Evolutionary conservation across 139 green algal species (phyloP).

Genomic region (Asterochloris sp.): DNA sequence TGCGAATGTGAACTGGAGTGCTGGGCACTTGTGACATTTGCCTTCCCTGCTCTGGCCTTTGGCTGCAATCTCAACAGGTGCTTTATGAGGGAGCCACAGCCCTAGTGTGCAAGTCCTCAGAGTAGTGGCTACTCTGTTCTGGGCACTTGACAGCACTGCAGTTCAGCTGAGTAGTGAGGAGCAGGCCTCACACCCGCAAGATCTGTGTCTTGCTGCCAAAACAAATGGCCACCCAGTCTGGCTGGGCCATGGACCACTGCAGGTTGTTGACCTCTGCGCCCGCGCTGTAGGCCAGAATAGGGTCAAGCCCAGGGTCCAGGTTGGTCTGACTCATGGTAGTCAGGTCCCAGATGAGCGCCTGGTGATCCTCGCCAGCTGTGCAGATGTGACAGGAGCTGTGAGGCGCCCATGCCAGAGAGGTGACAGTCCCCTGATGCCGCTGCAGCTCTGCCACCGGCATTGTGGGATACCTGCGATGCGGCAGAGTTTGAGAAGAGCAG

Average conservation of each 20-base stretch:
- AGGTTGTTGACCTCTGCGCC: constrained; percentile 88
- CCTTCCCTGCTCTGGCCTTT: no score
- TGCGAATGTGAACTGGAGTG: no score
- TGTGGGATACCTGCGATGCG: constrained; percentile 66
- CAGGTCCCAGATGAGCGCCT: constrained; percentile 95
- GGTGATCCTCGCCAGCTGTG: constrained; percentile 73
- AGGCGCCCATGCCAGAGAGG: constrained; percentile 91
- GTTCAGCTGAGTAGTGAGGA: no score
- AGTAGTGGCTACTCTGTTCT: no score
- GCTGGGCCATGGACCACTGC: constrained; percentile 83
- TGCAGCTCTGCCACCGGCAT: constrained; percentile 87
- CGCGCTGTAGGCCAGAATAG: constrained; percentile 92
- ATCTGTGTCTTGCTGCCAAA: constrained; percentile 91
- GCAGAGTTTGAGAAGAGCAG: background rate
- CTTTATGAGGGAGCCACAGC: no score
- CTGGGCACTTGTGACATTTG: no score
- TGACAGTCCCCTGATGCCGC: constrained; percentile 78
- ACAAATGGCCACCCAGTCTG: constrained; percentile 91
- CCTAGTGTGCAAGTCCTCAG: no score
- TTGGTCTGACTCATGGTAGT: constrained; percentile 44
- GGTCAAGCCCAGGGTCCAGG: constrained; percentile 59
- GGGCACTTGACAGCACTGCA: no score
- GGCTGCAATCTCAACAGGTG: no score
- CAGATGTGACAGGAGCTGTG: constrained; percentile 92
- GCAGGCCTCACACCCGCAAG: constrained; percentile 68